Conservation (phyloP, 371 early-diverging fungal species). For the Entomophthora muscae region DNA sequence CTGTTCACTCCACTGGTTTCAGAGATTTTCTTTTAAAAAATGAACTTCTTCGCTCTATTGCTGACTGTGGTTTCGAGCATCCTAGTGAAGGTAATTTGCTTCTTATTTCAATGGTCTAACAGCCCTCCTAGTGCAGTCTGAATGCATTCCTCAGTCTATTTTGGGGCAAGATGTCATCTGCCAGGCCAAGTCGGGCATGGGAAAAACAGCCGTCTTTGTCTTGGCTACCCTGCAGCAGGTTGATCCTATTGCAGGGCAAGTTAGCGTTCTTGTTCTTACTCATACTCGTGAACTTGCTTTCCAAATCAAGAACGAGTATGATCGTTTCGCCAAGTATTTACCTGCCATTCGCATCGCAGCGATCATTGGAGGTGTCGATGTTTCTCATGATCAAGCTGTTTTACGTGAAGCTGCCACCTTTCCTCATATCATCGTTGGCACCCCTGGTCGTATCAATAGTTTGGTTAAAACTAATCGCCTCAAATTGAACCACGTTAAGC, state of each 20-base stretch:
- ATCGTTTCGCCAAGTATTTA: slow-evolving; percentile 85
- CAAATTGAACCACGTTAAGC: slow-evolving; percentile 66
- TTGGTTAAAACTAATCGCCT: slow-evolving; percentile 68
- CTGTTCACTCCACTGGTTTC: slow-evolving; percentile 97
- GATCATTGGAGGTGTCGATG: slow-evolving; percentile 77
- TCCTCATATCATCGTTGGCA: slow-evolving; percentile 94
- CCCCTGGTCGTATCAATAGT: slow-evolving; percentile 90
- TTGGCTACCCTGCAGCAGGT: slow-evolving; percentile 92
- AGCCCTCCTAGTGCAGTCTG: slow-evolving; percentile 72
- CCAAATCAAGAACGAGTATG: slow-evolving; percentile 93
- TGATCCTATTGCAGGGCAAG: slow-evolving; percentile 60
- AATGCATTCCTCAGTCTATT: slow-evolving; percentile 95
- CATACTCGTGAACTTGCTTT: slow-evolving; percentile 96
- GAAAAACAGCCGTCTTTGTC: slow-evolving; percentile 98
- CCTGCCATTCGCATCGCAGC: slow-evolving; percentile 86
- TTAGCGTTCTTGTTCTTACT: slow-evolving; percentile 82
- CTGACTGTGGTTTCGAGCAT: slow-evolving; percentile 97
- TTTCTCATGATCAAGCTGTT: slow-evolving; percentile 61
- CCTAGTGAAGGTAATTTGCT: slow-evolving; percentile 89
- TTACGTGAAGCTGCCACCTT: slow-evolving; percentile 59
- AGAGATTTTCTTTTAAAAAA: slow-evolving; percentile 94
- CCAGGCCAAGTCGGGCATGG: slow-evolving; percentile 99
- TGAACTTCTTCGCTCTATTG: slow-evolving; percentile 84
- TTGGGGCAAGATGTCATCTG: slow-evolving; percentile 93
- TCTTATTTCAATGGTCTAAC: too few relatives aligned